Evolutionary conservation across 139 green algal genomes (phyloP), one percentile per base, ranked within the genome.

Genomic region (Astrephomene gubernaculifera): DNA sequence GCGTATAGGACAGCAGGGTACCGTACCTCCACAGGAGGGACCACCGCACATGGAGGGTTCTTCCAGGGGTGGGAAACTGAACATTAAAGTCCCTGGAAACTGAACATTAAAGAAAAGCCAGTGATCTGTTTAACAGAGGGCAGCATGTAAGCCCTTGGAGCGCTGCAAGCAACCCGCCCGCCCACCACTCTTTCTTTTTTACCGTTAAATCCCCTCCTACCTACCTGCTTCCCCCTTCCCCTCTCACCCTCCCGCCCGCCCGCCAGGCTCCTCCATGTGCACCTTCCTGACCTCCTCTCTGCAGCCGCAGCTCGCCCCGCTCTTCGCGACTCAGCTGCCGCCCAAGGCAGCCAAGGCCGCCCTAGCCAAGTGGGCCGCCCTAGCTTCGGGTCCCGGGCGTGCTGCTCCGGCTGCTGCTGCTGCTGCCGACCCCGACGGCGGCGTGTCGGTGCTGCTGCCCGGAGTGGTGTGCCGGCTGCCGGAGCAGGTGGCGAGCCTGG

Each of bases 241-340:
- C 31, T 39, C 63, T 4, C 63, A 6, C 63, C 31, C 63, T 10
- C 63, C n/a, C 63, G 29, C 63, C 7, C 31, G n/a, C n/a, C 57
- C 17, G 3, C 76, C 86, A 87, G 79, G 76, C 79, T 85, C 81
- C 69, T 36, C 75, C 82, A 68, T 68, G 41, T 80, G 54, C 44
- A 24, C 49, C 22, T 74, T 67, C 61, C 78, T 84, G 61, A 12
- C 29, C 31, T 67, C 41, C 8, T 38, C 52, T 36, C 39, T 87
- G 79, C 87, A 93, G 83, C 86, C 54, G 36, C 87, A 91, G 83
- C 72, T 92, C n/a, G 81, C 74, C 24, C 88, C 88, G 36, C 80
- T 92, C 25, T 88, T 92, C 75, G 71, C 45, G 3, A 35, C 79
- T 12, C 60, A 85, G 54, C 57, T 91, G 85, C 86, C 89, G 2